Percentiles rank a stretch among this genome's conserved stretches.
Evolutionary conservation across 306 rosid genomes (phyloP).

Genomic region (Rubus idaeus): DNA sequence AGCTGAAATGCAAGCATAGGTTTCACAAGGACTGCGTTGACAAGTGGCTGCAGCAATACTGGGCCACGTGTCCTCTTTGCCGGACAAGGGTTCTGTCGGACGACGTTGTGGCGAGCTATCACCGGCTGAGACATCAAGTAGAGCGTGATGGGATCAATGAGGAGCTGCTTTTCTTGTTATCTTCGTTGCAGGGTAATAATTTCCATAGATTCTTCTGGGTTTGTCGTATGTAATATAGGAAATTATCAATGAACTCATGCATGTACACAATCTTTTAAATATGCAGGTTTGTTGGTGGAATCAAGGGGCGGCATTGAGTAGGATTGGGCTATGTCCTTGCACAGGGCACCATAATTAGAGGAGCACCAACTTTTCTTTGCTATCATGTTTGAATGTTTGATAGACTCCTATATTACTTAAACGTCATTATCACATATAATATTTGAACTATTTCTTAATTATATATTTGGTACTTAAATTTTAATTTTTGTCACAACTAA

Average conservation of each 20-base stretch:
- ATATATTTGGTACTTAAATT: too few relatives aligned
- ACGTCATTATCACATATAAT: too few relatives aligned
- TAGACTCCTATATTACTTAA: background rate
- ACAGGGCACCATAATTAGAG: too few relatives aligned
- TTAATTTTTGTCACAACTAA: too few relatives aligned
- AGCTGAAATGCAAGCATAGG: conserved; percentile 67
- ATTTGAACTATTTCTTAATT: too few relatives aligned
- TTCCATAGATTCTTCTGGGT: conserved; percentile 50
- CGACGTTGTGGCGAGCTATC: conserved; percentile 54
- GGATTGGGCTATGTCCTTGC: too few relatives aligned
- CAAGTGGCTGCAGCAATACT: conserved; percentile 66
- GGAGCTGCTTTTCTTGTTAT: conserved; percentile 53
- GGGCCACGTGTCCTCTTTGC: conserved; percentile 92
- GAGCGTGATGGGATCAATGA: conserved; percentile 54
- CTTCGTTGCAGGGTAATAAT: conserved; percentile 56
- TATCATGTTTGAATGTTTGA: too few relatives aligned
- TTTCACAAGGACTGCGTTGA: conserved; percentile 86
- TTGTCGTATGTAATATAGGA: background rate
- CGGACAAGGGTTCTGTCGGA: conserved; percentile 70
- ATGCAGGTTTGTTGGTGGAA: too few relatives aligned
- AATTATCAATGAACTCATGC: too few relatives aligned
- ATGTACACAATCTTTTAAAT: too few relatives aligned
- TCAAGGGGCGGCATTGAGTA: too few relatives aligned
- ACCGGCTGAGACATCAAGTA: conserved; percentile 53
- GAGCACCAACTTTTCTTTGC: too few relatives aligned